Conservation (phyloP, 2,329 filamentous ascomycete species). For the Metarhizium guizhouense region DNA sequence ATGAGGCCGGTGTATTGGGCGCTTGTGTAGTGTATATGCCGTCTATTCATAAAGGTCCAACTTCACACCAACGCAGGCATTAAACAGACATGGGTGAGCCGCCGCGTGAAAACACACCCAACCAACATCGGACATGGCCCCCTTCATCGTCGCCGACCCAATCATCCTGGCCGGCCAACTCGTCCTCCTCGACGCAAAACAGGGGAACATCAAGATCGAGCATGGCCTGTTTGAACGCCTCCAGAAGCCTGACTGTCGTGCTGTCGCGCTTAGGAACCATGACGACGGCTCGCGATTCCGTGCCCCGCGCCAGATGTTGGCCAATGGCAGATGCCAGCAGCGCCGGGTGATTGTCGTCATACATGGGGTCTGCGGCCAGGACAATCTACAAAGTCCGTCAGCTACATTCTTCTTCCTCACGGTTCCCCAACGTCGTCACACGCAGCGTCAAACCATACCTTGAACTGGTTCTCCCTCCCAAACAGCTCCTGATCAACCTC, state of each 20-base stretch:
- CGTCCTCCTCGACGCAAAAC: slow-evolving; percentile 49
- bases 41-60: neutral
- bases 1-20: too few species aligned
- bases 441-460: slow-evolving; percentile 22
- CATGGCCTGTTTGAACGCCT: slow-evolving; percentile 56
- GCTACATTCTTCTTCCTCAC: neutral
- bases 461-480: slow-evolving; percentile 38
- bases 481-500: slow-evolving; percentile 37
- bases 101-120: slow-evolving; percentile 47
- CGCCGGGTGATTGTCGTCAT: slow-evolving; percentile 72
- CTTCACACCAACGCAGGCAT: neutral
- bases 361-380: slow-evolving; percentile 78
- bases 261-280: slow-evolving; percentile 74
- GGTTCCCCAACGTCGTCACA: too few species aligned
- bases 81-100: slow-evolving; percentile 14
- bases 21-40: too few species aligned
- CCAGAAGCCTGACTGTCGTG: slow-evolving; percentile 52
- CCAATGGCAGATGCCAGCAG: slow-evolving; percentile 65
- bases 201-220: slow-evolving; percentile 33
- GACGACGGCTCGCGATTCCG: slow-evolving; percentile 58
- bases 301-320: slow-evolving; percentile 51
- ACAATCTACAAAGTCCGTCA: slow-evolving; percentile 45
- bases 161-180: slow-evolving; percentile 61
- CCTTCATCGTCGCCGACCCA: slow-evolving; percentile 51
- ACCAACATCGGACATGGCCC: slow-evolving; percentile 55